Evolutionary conservation across 352 stramenopile genomes (phyloP), one percentile per base, ranked within the genome.

Genomic region (Pythium periplocum): DNA sequence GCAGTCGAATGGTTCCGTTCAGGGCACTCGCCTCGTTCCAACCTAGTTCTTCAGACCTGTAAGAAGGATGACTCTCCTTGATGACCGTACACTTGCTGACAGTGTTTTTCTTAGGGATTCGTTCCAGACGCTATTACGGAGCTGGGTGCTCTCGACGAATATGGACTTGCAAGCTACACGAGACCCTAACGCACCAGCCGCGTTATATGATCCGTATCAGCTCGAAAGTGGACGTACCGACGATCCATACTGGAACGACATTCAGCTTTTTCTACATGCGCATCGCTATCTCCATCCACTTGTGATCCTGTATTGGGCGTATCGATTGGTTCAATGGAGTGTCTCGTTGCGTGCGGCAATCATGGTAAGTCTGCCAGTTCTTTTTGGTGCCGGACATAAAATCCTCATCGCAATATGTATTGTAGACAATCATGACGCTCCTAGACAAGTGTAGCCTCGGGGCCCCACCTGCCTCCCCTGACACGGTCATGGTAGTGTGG

Each of bases 231-330:
- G 68, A n/a, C 70, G 73, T 3, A 89, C 80, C 30, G 73, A 86
- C 41, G 80, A 91, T 61, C 40, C 61, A 9, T 87, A 91, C 54
- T 91, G 80, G 80, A 91, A 91, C 44, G 78, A 88, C 36, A 87
- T 89, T 44, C 80, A 91, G 55, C 71, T 74, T 31, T 84, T 81
- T 37, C 39, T 87, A 30, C 58, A 77, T 8, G 61, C 85, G 34
- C 64, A 76, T 33, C 69, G 74, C 11, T 91, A 86, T 39, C 48
- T 89, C 2, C 80, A 91, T 38, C 80, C 80, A 30, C 44, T 91
- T 0, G 48, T 91, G 11, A 56, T 81, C 12, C 53, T 77, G 2
- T 87, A 91, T 50, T 91, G 80, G 80, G 71, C 63, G 12, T 87
- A 83, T 47, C 68, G 69, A 31, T 62, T 91, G 34, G 55, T 91